These are phyloP conservation scores for Elsinoe necatrix DNA, from an alignment of 2,329 filamentous ascomycete genomes.

Conservation along the genomic window DNA sequence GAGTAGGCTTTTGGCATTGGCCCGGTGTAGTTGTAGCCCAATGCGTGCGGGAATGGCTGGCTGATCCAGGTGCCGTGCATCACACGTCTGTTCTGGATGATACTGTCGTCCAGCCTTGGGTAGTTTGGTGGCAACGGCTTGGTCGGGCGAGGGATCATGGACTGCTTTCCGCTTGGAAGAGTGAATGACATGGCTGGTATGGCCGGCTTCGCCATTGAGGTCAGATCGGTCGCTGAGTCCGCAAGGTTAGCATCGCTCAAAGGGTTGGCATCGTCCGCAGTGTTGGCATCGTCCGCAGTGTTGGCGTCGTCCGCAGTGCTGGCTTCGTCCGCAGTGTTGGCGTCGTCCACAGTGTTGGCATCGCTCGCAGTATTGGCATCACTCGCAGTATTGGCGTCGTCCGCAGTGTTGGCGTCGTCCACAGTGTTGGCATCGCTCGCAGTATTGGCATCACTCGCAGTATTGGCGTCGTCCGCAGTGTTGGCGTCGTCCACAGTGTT, in stretches of 20 bases:
- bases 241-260: no score
- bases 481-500: constrained; percentile 24
- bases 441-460: constrained; percentile 42
- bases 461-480: no score
- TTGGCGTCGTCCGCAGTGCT: constrained; percentile 59
- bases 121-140: not conserved
- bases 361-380: not conserved
- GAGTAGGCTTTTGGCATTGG: not conserved
- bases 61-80: not conserved
- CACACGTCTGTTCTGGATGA: not conserved
- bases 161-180: not conserved
- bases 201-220: constrained; percentile 18
- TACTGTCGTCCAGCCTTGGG: not conserved
- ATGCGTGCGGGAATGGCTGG: not conserved
- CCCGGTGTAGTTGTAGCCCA: not conserved
- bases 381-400: constrained; percentile 46
- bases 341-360: no score
- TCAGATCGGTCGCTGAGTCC: no score
- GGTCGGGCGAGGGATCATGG: not conserved
- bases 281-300: constrained; percentile 57
- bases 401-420: constrained; percentile 61
- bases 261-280: not conserved
- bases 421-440: constrained; percentile 57
- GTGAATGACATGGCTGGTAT: no score
- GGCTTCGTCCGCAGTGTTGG: constrained; percentile 55